phyloP scores from a whole-genome alignment of 495 filamentous ascomycete species.

The Parachaetomium inaequale region DNA sequence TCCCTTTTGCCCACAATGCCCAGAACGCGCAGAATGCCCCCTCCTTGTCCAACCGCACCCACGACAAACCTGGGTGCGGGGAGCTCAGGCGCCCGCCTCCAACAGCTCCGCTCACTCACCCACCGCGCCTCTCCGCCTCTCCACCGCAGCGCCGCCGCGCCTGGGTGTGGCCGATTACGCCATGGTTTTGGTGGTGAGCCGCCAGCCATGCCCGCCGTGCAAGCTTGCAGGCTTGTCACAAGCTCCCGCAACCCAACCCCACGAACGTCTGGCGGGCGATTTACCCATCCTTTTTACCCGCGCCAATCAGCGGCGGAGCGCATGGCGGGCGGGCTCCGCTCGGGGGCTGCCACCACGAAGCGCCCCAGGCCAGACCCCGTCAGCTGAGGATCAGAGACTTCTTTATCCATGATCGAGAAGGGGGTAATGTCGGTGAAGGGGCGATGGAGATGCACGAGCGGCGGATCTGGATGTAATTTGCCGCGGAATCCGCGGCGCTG shows the following conservation, averaged over 20 bases:
- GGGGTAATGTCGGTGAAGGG: conserved; percentile 5
- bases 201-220: neutral
- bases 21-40: conserved; percentile 9
- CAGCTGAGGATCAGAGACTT: conserved; percentile 37
- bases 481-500: conserved; percentile 15
- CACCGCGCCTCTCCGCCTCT: neutral
- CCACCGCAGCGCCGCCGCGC: neutral
- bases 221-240: neutral
- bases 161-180: conserved; percentile 26
- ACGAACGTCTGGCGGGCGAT: conserved; percentile 19
- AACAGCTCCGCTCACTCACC: neutral
- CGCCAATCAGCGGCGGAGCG: conserved; percentile 29
- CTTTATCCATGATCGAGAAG: conserved; percentile 9
- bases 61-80: conserved; percentile 21
- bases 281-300: conserved; percentile 38
- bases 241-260: conserved; percentile 21
- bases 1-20: neutral
- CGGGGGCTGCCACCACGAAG: conserved; percentile 1
- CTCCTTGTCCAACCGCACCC: conserved; percentile 17
- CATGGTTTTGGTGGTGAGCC: conserved; percentile 24
- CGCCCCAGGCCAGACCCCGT: conserved; percentile 16
- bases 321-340: conserved; percentile 30
- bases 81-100: neutral
- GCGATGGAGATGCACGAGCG: neutral
- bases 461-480: conserved; percentile 2